Percentiles rank a stretch among this genome's conserved stretches.
phyloP scores from a whole-genome alignment of 108 stramenopile species.

The Stephanodiscus minutulus region DNA sequence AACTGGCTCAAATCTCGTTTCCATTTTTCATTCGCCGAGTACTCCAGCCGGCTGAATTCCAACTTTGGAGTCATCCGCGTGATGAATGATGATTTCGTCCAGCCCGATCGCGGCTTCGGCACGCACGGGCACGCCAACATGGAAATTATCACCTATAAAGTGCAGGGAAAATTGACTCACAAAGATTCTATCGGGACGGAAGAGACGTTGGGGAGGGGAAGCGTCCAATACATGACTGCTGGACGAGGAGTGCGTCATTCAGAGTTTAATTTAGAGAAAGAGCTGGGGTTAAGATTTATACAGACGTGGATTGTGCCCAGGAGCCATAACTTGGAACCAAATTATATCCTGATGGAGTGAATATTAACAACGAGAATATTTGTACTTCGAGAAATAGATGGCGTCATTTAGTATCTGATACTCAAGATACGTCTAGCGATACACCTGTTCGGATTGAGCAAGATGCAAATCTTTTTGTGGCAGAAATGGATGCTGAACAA shows the following conservation, averaged over 20 bases:
- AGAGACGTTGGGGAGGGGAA: constrained; percentile 71
- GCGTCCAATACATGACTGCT: constrained; percentile 85
- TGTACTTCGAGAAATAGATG: constrained; percentile 44
- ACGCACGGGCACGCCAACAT: constrained; percentile 75
- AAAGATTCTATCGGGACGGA: constrained; percentile 78
- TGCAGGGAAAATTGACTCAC: constrained; percentile 75
- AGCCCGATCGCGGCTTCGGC: constrained; percentile 78
- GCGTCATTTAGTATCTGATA: constrained; percentile 68
- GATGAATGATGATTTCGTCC: constrained; percentile 87
- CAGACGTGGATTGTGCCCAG: constrained; percentile 83
- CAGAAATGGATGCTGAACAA: constrained; percentile 56
- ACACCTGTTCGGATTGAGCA: constrained; percentile 74
- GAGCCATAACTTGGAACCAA: constrained; percentile 53
- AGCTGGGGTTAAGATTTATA: constrained; percentile 74
- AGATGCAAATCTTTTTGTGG: constrained; percentile 65
- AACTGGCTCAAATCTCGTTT: constrained; percentile 89
- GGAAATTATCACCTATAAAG: constrained; percentile 83
- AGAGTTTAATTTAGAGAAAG: constrained; percentile 64
- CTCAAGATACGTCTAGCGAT: constrained; percentile 14
- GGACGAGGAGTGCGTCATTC: constrained; percentile 75
- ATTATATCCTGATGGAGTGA: constrained; percentile 48
- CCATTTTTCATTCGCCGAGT: constrained; percentile 88
- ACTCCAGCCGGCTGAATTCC: constrained; percentile 55
- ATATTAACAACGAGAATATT: neutral
- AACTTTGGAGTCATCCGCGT: constrained; percentile 80